Conservation (phyloP, 306 rosid genomes). For the Oemleria cerasiformis region DNA sequence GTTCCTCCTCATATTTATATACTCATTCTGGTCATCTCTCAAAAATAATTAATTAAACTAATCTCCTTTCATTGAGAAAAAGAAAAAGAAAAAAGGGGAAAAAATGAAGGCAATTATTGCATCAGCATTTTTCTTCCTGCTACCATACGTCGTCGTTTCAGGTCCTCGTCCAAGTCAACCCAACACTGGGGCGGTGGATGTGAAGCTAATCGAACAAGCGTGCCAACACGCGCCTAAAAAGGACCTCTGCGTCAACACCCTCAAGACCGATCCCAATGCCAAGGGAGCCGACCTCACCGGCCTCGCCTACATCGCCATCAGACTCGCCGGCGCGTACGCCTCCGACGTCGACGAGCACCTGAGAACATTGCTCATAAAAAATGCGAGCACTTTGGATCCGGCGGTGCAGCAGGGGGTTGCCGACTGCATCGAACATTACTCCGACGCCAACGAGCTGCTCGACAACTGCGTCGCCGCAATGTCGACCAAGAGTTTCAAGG, state of each 20-base stretch:
- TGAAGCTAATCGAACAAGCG: conserved; percentile 15
- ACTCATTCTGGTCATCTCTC: not conserved
- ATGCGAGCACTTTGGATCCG: conserved; percentile 9
- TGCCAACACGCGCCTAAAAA: conserved; percentile 18
- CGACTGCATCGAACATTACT: conserved; percentile 36
- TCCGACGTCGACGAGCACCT: conserved; percentile 31
- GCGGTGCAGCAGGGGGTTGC: conserved; percentile 20
- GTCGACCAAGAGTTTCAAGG: not conserved
- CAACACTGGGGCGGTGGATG: not conserved
- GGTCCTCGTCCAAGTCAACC: not conserved
- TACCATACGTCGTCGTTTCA: conserved; percentile 3
- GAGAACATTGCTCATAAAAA: not conserved
- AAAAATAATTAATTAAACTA: not conserved
- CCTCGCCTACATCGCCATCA: conserved; percentile 30
- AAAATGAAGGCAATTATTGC: conserved; percentile 32
- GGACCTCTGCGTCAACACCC: conserved; percentile 25
- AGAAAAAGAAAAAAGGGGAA: not conserved
- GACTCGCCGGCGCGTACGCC: conserved; percentile 31
- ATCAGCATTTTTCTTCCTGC: conserved; percentile 16
- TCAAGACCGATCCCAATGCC: conserved; percentile 26
- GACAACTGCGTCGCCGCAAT: conserved; percentile 31
- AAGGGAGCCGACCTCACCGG: conserved; percentile 32
- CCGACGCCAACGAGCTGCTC: conserved; percentile 42
- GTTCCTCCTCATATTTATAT: conserved; percentile 6
- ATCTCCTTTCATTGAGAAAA: not conserved